These are phyloP conservation scores for Schizophyllum commune DNA, from an alignment of 1,284 basidiomycete species.

Conservation along the genomic window DNA sequence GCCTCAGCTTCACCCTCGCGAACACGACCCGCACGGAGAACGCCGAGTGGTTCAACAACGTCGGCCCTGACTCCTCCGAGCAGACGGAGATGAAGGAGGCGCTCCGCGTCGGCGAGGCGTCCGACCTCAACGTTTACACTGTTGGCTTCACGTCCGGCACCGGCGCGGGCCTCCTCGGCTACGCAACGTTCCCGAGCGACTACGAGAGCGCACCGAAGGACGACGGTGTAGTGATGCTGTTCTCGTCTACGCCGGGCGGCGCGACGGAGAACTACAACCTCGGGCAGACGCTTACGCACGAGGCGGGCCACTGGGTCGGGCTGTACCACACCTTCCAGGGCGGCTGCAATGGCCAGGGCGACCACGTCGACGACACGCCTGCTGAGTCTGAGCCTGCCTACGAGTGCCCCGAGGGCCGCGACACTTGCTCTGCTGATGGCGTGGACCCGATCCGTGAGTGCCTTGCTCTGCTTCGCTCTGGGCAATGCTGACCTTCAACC, in stretches of 20 bases:
- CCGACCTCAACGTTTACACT: constrained; percentile 35
- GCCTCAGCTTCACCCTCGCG: constrained; percentile 32
- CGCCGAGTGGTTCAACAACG: constrained; percentile 35
- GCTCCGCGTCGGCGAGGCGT: constrained; percentile 32
- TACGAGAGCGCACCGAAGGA: constrained; percentile 24
- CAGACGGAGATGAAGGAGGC: constrained; percentile 38
- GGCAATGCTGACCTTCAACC: neutral
- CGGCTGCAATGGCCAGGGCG: constrained; percentile 34
- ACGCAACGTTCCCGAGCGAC: constrained; percentile 32
- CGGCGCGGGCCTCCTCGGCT: constrained; percentile 29
- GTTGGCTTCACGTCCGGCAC: constrained; percentile 26
- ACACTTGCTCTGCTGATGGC: constrained; percentile 30
- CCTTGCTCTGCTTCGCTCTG: neutral
- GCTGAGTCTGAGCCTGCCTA: constrained; percentile 26
- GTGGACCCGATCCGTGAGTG: constrained; percentile 28
- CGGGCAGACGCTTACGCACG: constrained; percentile 41
- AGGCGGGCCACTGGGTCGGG: constrained; percentile 42
- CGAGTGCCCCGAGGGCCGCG: constrained; percentile 30
- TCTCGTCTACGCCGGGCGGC: constrained; percentile 34
- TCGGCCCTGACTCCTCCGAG: constrained; percentile 24
- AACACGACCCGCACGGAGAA: constrained; percentile 34
- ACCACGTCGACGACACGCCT: constrained; percentile 37
- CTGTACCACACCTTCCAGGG: constrained; percentile 47
- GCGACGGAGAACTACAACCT: constrained; percentile 27
- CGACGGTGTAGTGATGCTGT: constrained; percentile 32